Base-by-base conservation (phyloP, 441 rosid species). In the Pelargonium cotyledonis region DNA sequence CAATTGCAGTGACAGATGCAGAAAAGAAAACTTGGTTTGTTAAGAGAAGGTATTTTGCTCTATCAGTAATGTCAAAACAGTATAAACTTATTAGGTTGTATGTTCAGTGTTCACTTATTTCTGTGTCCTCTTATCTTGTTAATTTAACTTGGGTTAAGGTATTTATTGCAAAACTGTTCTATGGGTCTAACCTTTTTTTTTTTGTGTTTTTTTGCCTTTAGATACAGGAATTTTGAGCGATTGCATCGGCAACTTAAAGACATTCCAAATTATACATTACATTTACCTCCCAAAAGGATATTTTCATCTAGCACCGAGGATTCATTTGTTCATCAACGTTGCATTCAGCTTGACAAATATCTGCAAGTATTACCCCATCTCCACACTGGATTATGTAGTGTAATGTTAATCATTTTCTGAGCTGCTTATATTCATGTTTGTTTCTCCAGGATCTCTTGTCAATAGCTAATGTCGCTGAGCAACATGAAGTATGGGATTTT, bases 261-360 rank as follows among this genome's bases (percentile, higher is more conserved):
- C 40, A 90, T 95, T 73, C 99, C 99, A 19, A 95, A 95, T 77
- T 95, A 90, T 81, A 90, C 91, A 40, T 81, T 95, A 75, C 96
- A 95, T 73, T 81, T 95, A 81, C 99, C 99, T 31, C 99, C 99
- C 68, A 95, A 95, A 80, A 88, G 98, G 79, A 92, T 95, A 82
- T 95, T 95, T 83, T 92, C 99, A n/a, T 95, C 99, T 66, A 95
- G 99, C 78, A 95, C 96, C 0, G 99, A 95, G 78, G 97, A 92
- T 65, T 79, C 98, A 69, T 95, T 95, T 86, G 99, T 95, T 80
- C 96, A 87, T 81, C 95, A 94, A 73, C 97, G 99, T 67, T 92
- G 99, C 82, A 90, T 92, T 84, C 95, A 86, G 83, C 96, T 95
- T 77, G 95, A 95, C 82, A 89, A 82, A 76, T 95, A 86, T 81